These are phyloP conservation scores for Penicillium coffeae DNA, from an alignment of 495 filamentous ascomycete species.

Conservation along the genomic window DNA sequence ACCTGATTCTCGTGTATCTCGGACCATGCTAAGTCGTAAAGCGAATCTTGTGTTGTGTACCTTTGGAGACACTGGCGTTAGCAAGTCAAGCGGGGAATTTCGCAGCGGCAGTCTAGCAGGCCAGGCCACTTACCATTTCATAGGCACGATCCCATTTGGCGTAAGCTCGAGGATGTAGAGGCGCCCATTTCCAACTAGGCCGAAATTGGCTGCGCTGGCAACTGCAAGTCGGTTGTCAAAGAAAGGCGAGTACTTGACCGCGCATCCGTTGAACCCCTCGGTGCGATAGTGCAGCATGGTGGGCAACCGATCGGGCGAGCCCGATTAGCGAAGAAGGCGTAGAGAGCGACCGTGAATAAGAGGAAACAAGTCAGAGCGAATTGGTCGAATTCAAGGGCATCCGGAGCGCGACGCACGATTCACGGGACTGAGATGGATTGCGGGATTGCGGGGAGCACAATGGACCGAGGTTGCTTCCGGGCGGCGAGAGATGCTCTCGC, in stretches of 20 bases:
- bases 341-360: neutral
- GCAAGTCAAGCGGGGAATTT: no score
- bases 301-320: conserved; percentile 9
- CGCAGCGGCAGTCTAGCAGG: neutral
- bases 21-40: conserved; percentile 91
- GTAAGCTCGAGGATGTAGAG: conserved; percentile 78
- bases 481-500: neutral
- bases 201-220: conserved; percentile 83
- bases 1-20: conserved; percentile 92
- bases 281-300: conserved; percentile 90
- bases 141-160: conserved; percentile 72
- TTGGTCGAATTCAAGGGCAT: neutral
- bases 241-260: conserved; percentile 96
- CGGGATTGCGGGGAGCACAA: conserved; percentile 18
- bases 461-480: conserved; percentile 14
- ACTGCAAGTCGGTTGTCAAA: conserved; percentile 92
- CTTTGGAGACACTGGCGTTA: conserved; percentile 30
- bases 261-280: conserved; percentile 88
- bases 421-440: conserved; percentile 1
- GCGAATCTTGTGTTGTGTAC: conserved; percentile 94
- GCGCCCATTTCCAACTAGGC: conserved; percentile 92
- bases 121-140: conserved; percentile 57
- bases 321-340: conserved; percentile 2
- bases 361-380: neutral
- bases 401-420: neutral